These are phyloP conservation scores for Fusarium sp. DNA, from an alignment of 2,329 filamentous ascomycete genomes.

Conservation along the genomic window DNA sequence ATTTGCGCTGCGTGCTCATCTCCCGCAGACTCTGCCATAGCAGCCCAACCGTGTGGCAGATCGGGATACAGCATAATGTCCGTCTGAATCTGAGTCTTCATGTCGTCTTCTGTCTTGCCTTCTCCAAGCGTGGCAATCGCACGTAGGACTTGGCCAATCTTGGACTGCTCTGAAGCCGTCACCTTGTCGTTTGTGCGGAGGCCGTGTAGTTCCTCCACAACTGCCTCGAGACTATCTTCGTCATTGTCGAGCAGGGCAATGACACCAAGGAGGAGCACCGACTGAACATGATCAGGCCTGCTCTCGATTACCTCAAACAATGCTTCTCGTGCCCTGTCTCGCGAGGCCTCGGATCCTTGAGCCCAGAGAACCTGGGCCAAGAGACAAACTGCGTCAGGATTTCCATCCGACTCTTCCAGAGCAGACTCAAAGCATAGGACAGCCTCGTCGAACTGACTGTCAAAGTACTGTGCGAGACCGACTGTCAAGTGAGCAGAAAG, in stretches of 20 bases:
- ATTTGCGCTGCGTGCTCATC: constrained; percentile 74
- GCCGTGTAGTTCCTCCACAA: constrained; percentile 79
- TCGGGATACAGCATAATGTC: constrained; percentile 86
- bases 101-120: constrained; percentile 60
- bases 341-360: constrained; percentile 79
- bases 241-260: constrained; percentile 87
- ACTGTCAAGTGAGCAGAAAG: constrained; percentile 88
- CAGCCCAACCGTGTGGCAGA: constrained; percentile 83
- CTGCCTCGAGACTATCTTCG: constrained; percentile 81
- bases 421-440: constrained; percentile 85
- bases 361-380: constrained; percentile 95
- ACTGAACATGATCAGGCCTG: constrained; percentile 80
- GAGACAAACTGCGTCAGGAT: constrained; percentile 87
- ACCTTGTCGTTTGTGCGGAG: constrained; percentile 77
- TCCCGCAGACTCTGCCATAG: constrained; percentile 72
- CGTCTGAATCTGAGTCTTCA: constrained; percentile 74
- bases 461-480: constrained; percentile 84
- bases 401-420: constrained; percentile 78
- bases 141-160: constrained; percentile 80
- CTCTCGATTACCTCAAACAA: constrained; percentile 84
- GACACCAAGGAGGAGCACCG: constrained; percentile 83
- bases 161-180: constrained; percentile 71
- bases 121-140: constrained; percentile 74
- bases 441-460: constrained; percentile 72
- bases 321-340: constrained; percentile 79